Percentiles rank a stretch among this genome's conserved stretches.
Conservation (phyloP, 2,329 filamentous ascomycete species). For the Monosporascus ibericus region DNA sequence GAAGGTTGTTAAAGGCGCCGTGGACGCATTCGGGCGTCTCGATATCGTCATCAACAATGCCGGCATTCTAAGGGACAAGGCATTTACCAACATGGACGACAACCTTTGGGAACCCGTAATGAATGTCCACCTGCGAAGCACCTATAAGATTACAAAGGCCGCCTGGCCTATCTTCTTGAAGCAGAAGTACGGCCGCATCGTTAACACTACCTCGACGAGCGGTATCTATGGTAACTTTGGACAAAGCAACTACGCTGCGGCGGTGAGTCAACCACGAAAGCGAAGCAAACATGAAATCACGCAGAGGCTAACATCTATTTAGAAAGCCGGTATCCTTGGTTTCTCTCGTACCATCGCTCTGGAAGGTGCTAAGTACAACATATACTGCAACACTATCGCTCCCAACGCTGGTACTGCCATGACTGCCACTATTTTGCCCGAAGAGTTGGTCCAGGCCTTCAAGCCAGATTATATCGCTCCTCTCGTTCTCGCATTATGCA, state of each 20-base stretch:
- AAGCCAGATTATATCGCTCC: slow-evolving; percentile 98
- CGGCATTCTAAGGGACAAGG: slow-evolving; percentile 95
- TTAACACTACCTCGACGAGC: slow-evolving; percentile 95
- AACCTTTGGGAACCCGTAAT: slow-evolving; percentile 87
- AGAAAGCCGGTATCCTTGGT: slow-evolving; percentile 90
- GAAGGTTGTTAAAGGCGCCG: slow-evolving; percentile 81
- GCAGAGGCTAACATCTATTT: slow-evolving; percentile 13
- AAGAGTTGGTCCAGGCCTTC: slow-evolving; percentile 97
- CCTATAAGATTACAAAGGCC: slow-evolving; percentile 94
- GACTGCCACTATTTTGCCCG: slow-evolving; percentile 89
- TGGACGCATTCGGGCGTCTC: slow-evolving; percentile 87
- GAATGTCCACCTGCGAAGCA: slow-evolving; percentile 87
- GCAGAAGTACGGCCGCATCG: slow-evolving; percentile 94
- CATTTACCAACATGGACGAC: slow-evolving; percentile 96
- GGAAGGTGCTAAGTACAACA: slow-evolving; percentile 96
- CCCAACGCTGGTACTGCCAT: slow-evolving; percentile 95
- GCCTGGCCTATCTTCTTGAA: slow-evolving; percentile 97
- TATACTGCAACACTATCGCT: slow-evolving; percentile 95
- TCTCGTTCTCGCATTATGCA: slow-evolving; percentile 75
- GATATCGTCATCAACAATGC: slow-evolving; percentile 98
- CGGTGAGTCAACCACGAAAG: slow-evolving; percentile 46
- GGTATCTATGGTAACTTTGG: slow-evolving; percentile 99
- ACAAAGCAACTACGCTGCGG: slow-evolving; percentile 93
- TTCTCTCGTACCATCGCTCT: slow-evolving; percentile 89
- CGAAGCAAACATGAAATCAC: slow-evolving; percentile 2